Percentiles rank a stretch among this genome's conserved stretches.
These are phyloP conservation scores for Irpex sp. DNA, from an alignment of 1,284 basidiomycete species.

Conservation along the genomic window DNA sequence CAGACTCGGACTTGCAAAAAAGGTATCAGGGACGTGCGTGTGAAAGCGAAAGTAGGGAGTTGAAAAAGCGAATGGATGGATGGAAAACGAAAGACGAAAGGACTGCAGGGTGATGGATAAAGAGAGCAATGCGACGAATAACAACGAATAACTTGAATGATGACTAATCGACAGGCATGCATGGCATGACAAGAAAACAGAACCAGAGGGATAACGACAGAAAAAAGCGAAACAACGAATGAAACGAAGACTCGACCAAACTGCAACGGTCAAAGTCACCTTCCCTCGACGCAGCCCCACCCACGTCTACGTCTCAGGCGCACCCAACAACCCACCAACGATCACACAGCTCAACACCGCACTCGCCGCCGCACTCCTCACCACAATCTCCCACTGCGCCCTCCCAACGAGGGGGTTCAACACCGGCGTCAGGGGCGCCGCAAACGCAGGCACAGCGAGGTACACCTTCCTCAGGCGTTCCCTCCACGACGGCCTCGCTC, in stretches of 20 bases:
- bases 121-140: background rate
- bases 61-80: background rate
- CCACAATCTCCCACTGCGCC: conserved; percentile 71
- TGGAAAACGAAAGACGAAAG: background rate
- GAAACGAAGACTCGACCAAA: background rate
- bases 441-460: conserved; percentile 59
- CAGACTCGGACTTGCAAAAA: background rate
- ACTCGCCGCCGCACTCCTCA: conserved; percentile 35
- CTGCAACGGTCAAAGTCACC: background rate
- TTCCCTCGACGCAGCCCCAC: background rate
- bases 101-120: background rate
- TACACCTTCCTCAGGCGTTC: conserved; percentile 43
- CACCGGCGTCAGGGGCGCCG: conserved; percentile 59
- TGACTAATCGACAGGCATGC: too few species aligned
- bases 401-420: conserved; percentile 65
- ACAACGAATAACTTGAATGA: background rate
- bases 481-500: conserved; percentile 17
- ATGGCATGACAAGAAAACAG: too few species aligned
- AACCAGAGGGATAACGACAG: background rate
- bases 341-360: conserved; percentile 24
- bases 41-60: background rate
- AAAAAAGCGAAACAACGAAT: too few species aligned
- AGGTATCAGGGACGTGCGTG: too few species aligned
- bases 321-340: conserved; percentile 25
- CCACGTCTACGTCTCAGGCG: conserved; percentile 18